Percentiles rank a stretch among this genome's conserved stretches.
Conservation (phyloP, 1,284 basidiomycete genomes). For the Leccinum angustisporum region DNA sequence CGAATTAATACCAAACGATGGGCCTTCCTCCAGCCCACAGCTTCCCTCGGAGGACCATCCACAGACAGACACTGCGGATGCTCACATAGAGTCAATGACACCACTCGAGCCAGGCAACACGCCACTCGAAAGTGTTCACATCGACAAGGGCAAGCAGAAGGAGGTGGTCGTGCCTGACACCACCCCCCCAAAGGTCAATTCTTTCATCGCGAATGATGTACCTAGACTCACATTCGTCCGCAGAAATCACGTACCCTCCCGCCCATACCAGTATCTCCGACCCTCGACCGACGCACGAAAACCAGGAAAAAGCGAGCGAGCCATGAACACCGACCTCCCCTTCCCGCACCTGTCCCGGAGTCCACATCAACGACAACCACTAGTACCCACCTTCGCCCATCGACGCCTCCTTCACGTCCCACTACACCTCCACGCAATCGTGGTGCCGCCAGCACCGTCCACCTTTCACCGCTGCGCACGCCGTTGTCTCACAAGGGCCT, state of each 20-base stretch:
- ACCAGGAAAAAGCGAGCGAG: slow-evolving; percentile 32
- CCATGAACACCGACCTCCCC: slow-evolving; percentile 27
- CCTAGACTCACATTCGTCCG: slow-evolving; percentile 8
- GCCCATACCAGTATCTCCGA: slow-evolving; percentile 52
- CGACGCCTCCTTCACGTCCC: slow-evolving; percentile 30
- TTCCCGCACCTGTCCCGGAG: slow-evolving; percentile 32
- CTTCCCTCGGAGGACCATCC: slow-evolving; percentile 36
- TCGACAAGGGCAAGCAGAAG: slow-evolving; percentile 19
- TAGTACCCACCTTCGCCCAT: slow-evolving; percentile 31
- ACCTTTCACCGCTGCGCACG: slow-evolving; percentile 60
- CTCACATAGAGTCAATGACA: slow-evolving; percentile 18
- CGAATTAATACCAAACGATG: slow-evolving; percentile 59
- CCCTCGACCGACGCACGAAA: slow-evolving; percentile 40
- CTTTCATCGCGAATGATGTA: background rate
- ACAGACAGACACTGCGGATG: slow-evolving; percentile 19
- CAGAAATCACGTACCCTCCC: slow-evolving; percentile 39
- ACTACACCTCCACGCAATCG: slow-evolving; percentile 34
- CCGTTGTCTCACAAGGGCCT: slow-evolving; percentile 67
- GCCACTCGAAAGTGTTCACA: slow-evolving; percentile 9
- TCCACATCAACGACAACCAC: background rate
- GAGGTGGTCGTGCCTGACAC: slow-evolving; percentile 13
- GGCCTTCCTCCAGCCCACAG: slow-evolving; percentile 69
- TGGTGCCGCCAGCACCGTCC: slow-evolving; percentile 25
- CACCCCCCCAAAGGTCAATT: slow-evolving; percentile 30
- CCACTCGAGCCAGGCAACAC: slow-evolving; percentile 17